Conservation (phyloP, 176 grass and related monocot species). For the Raddia distichophylla region DNA sequence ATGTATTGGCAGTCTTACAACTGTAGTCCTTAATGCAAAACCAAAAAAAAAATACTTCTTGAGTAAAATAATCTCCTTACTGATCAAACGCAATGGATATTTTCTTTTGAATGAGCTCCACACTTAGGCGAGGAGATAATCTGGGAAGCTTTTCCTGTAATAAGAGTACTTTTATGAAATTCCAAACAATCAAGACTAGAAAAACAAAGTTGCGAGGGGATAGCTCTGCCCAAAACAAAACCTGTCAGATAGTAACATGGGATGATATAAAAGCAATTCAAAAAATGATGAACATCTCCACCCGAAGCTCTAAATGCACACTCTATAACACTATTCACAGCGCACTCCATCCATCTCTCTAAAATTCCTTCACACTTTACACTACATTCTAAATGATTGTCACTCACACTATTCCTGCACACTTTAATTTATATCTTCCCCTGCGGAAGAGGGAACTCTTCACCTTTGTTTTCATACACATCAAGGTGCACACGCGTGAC, state of each 20-base stretch:
- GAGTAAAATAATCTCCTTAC: constrained; percentile 39
- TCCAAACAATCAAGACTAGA: neutral
- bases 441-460: too few relatives aligned
- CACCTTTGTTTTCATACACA: neutral
- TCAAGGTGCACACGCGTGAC: neutral
- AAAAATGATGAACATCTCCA: neutral
- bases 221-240: neutral
- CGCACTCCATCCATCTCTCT: too few relatives aligned
- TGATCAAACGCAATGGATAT: constrained; percentile 66
- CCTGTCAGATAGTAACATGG: neutral
- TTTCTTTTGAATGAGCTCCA: constrained; percentile 95
- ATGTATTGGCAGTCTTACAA: constrained; percentile 27
- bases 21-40: constrained; percentile 18
- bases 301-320: too few relatives aligned
- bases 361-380: too few relatives aligned
- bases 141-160: constrained; percentile 81
- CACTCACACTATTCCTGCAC: too few relatives aligned
- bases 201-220: neutral
- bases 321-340: too few relatives aligned
- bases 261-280: neutral
- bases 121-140: constrained; percentile 81
- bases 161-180: neutral
- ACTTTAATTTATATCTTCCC: too few relatives aligned
- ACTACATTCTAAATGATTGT: too few relatives aligned
- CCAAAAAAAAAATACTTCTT: neutral